Base-by-base conservation (phyloP, 1,139 yeast genomes). In the Kodamaea fungicola region DNA sequence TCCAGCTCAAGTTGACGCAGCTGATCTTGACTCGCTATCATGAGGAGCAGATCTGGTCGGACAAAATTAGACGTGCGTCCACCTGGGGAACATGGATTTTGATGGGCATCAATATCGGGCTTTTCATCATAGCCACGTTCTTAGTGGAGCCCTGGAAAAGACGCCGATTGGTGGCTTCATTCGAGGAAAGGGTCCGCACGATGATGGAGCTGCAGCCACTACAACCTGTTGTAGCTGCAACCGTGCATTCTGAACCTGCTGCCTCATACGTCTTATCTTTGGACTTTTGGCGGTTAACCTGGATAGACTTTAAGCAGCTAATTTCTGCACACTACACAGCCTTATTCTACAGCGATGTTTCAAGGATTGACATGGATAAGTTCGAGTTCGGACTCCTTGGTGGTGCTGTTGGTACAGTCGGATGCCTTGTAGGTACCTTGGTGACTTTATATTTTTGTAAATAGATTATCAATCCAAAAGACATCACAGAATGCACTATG, bases 11-110 rank as follows among this genome's bases (percentile, higher is more conserved):
- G 43, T 63, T 90, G 33, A 82, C 90, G 6, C 81, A 81, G 43
- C 82, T 87, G 49, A 92, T 94, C 26, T 69, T 90, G 50, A 80
- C 92, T 1, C 66, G 97, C 47, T 94, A 94, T 52, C 96, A 92
- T 46, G 98, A 94, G 55, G 99, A 94, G 53, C 98, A 94, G 61
- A 81, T 92, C 4, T 94, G 98, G 98, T 87, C 96, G 4, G 98
- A 94, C 61, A 90, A 90, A 59, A 92, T 92, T 42, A 69, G 98
- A 45, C 74, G 94, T 43, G 89, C 95, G 2, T 87, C 96, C 7
- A 90, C 98, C 0, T 94, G 96, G 95, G 98, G 97, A 1, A 92
- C 99, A 0, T 81, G 95, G 76, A 67, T 83, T 1, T 71, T 94
- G 35, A 89, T 89, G 95, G 94, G 90, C 1, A 74, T 89, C 47